These are phyloP conservation scores for Persicaria tinctoria DNA, from an alignment of 148 eudicot genomes.

Conservation along the genomic window DNA sequence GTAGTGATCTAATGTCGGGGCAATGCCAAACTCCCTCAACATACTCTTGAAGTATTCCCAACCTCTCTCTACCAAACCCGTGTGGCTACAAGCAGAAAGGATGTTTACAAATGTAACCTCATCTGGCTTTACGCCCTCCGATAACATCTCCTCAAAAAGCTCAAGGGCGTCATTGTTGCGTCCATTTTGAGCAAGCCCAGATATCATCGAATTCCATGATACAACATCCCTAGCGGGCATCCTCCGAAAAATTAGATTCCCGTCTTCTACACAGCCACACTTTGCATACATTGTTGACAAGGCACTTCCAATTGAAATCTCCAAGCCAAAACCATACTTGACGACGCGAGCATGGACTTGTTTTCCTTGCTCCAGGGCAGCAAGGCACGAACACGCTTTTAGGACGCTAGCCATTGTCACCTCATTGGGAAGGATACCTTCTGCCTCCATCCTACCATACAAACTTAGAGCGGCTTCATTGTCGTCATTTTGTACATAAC, in stretches of 20 bases:
- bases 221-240: conserved; percentile 42
- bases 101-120: conserved; percentile 51
- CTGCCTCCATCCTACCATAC: conserved; percentile 44
- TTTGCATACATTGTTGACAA: conserved; percentile 58
- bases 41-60: conserved; percentile 40
- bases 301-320: conserved; percentile 48
- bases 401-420: conserved; percentile 43
- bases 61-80: conserved; percentile 49
- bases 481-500: conserved; percentile 47
- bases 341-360: conserved; percentile 54
- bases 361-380: conserved; percentile 61
- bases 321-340: conserved; percentile 40
- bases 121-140: conserved; percentile 42
- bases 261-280: conserved; percentile 52
- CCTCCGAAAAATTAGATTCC: conserved; percentile 33
- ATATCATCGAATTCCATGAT: conserved; percentile 64
- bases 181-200: conserved; percentile 60
- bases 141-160: conserved; percentile 51
- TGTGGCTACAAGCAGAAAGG: conserved; percentile 60
- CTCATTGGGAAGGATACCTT: conserved; percentile 46
- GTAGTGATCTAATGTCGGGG: conserved; percentile 49
- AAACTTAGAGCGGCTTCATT: conserved; percentile 46
- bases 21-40: conserved; percentile 30
- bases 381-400: conserved; percentile 57
- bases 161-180: conserved; percentile 39